Base-by-base conservation (phyloP, 169 alveolate species). In the Plasmodium vinckei region DNA sequence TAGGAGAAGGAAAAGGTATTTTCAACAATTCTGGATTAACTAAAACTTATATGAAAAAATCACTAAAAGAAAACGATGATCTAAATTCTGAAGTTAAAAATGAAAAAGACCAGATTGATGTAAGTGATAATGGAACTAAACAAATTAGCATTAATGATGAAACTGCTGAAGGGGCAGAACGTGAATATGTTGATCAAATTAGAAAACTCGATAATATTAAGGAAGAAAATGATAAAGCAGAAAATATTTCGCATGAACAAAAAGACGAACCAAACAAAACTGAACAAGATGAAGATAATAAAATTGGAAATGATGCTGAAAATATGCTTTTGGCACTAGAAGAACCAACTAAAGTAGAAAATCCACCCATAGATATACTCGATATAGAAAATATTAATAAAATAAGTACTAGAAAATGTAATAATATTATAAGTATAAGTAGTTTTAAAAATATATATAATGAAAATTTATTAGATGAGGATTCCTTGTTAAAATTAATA, bases 361-460 rank as follows among this genome's bases (percentile, higher is more conserved):
- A 56, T 46, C n/a, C 33, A 17, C 42, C 51, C 33, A 56, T 67
- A 13, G 90, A 82, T 56, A 51, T 82, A 82, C 56, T 82, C 51
- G 90, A 82, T 49, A 68, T 82, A 13, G 90, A 82, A 10, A 61
- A 46, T 6, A 82, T 82, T 21, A 82, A 82, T 27, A 82, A 67
- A 56, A 82, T 82, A 15, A 82, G 90, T 61, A 67, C 17, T 27
- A 56, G 39, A 67, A 82, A 82, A 59, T 82, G 90, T 64, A 82
- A 65, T 42, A 82, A 82, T 49, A 82, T 82, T 17, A 82, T 82
- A 82, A 82, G 90, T 70, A 82, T 82, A 65, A 68, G 90, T 27
- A 82, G 73, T 53, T 82, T 82, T 49, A 82, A 82, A 82, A 82
- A 82, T 82, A 82, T 82, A 13, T 82, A 82, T 47, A 82, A 82